These are phyloP conservation scores for Sphagnum contortum DNA, from an alignment of 225 moss, liverwort and hornwort genomes.

Conservation along the genomic window DNA sequence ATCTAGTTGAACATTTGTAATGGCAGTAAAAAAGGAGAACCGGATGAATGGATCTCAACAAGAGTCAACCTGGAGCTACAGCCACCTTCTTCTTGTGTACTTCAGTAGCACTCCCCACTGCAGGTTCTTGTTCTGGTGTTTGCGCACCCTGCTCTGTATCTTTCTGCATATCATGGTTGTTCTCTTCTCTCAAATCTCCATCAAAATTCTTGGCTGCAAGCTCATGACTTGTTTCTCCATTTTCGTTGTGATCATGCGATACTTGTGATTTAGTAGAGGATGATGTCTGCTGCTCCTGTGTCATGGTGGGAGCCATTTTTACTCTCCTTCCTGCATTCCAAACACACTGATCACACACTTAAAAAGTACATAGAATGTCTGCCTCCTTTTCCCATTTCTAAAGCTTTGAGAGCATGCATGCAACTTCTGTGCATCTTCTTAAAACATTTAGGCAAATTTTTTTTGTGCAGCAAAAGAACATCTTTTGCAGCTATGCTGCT, in stretches of 20 bases:
- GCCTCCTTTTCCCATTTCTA: neutral
- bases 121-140: conserved; percentile 14
- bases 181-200: conserved; percentile 31
- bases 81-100: conserved; percentile 29
- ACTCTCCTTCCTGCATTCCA: conserved; percentile 30
- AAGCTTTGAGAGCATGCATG: neutral
- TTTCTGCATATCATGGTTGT: conserved; percentile 21
- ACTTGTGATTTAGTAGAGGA: conserved; percentile 8
- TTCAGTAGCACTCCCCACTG: conserved; percentile 23
- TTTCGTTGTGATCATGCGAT: conserved; percentile 22
- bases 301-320: conserved; percentile 13
- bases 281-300: conserved; percentile 14
- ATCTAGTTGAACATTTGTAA: neutral
- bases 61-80: conserved; percentile 24
- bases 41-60: conserved; percentile 14
- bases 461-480: neutral
- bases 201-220: conserved; percentile 35
- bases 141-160: conserved; percentile 22
- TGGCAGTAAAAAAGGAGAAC: conserved; percentile 14
- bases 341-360: neutral
- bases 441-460: neutral
- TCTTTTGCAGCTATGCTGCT: neutral
- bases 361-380: too few relatives aligned
- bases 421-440: neutral
- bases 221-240: conserved; percentile 27